These are phyloP conservation scores for Metarhizium brunneum DNA, from an alignment of 2,329 filamentous ascomycete species.

Conservation along the genomic window DNA sequence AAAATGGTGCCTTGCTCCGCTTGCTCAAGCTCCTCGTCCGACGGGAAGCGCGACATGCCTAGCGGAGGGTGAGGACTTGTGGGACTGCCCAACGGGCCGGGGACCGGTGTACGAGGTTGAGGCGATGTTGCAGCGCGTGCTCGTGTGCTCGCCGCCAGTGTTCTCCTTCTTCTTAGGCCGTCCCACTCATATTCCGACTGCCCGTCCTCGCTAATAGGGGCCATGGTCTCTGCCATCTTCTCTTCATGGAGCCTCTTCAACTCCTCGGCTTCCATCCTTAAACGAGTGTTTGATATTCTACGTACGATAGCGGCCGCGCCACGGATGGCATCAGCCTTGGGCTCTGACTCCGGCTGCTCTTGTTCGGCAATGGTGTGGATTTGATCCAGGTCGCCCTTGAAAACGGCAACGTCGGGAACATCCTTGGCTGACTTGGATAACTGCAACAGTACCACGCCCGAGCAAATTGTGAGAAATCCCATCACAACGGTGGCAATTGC, in stretches of 20 bases:
- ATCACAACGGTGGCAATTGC: conserved; percentile 84
- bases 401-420: conserved; percentile 86
- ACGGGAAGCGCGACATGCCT: conserved; percentile 78
- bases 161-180: conserved; percentile 67
- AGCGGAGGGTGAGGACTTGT: conserved; percentile 33
- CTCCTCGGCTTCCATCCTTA: conserved; percentile 73
- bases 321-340: conserved; percentile 91
- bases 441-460: conserved; percentile 84
- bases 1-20: conserved; percentile 40
- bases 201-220: conserved; percentile 70
- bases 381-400: conserved; percentile 88
- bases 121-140: conserved; percentile 17
- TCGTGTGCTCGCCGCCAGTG: conserved; percentile 31
- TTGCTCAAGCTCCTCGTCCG: conserved; percentile 49
- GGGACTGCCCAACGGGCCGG: conserved; percentile 11
- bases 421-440: conserved; percentile 98
- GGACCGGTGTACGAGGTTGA: conserved; percentile 16
- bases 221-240: conserved; percentile 59
- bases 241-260: conserved; percentile 72
- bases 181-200: conserved; percentile 73
- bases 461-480: conserved; percentile 89
- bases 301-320: conserved; percentile 83
- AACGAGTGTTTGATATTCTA: conserved; percentile 64
- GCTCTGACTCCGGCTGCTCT: conserved; percentile 91
- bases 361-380: conserved; percentile 92